A percentile compares a stretch with the other conserved stretches of the same genome.
Conservation (phyloP, 768 basidiomycete species). For the Solioccasus polychromus region DNA sequence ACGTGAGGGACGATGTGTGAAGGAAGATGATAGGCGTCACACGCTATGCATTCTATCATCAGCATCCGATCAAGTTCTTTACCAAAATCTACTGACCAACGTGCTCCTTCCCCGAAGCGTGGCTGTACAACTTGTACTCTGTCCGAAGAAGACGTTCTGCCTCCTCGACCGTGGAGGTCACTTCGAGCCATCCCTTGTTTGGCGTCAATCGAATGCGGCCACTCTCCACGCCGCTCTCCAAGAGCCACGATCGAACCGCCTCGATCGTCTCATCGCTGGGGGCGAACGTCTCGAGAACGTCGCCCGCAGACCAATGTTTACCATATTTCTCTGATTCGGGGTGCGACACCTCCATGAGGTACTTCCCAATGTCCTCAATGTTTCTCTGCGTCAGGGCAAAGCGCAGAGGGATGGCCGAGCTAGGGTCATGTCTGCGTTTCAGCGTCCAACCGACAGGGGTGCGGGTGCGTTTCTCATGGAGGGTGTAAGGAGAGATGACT, state of each 20-base stretch:
- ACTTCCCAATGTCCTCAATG: conserved; percentile 25
- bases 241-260: conserved; percentile 29
- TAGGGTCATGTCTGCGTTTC: conserved; percentile 35
- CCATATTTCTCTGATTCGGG: conserved; percentile 32
- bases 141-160: conserved; percentile 34
- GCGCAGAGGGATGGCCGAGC: conserved; percentile 25
- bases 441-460: conserved; percentile 38
- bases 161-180: conserved; percentile 28
- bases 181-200: conserved; percentile 28
- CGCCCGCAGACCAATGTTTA: conserved; percentile 29
- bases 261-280: conserved; percentile 25
- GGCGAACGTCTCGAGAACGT: conserved; percentile 27
- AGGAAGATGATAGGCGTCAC: conserved; percentile 34
- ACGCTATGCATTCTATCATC: conserved; percentile 21
- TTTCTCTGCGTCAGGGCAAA: conserved; percentile 34
- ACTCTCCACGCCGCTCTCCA: conserved; percentile 23
- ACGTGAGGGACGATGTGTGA: conserved; percentile 30
- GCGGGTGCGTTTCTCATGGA: conserved; percentile 39
- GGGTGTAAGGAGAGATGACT: conserved; percentile 22
- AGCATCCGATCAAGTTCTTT: not conserved
- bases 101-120: conserved; percentile 28
- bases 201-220: conserved; percentile 18
- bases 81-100: conserved; percentile 24
- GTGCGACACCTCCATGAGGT: conserved; percentile 34
- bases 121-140: conserved; percentile 32